phyloP scores from a whole-genome alignment of 768 basidiomycete genomes.

The Chalciporus chontae region DNA sequence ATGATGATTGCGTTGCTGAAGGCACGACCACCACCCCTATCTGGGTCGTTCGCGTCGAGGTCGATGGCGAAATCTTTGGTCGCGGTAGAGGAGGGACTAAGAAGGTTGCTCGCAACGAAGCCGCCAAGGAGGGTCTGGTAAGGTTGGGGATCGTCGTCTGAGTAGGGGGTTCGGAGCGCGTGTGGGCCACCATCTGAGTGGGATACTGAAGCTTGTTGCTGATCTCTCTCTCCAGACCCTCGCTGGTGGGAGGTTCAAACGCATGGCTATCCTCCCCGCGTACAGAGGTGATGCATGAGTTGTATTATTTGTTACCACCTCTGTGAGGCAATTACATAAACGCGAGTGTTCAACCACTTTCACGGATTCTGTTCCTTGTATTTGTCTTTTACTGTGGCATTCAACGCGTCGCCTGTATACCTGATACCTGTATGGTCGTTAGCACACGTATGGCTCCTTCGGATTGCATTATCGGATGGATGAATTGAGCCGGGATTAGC shows the following conservation, averaged over 20 bases:
- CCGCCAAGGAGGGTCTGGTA: constrained; percentile 69
- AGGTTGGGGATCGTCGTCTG: constrained; percentile 54
- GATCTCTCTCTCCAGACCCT: constrained; percentile 57
- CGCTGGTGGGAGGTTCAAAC: constrained; percentile 40
- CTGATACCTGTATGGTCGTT: background rate
- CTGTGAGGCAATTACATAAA: background rate
- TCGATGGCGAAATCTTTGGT: constrained; percentile 59
- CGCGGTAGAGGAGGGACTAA: constrained; percentile 69
- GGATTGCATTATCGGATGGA: background rate
- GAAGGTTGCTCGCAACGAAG: constrained; percentile 77
- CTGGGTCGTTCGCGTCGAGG: constrained; percentile 65
- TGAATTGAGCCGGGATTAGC: constrained; percentile 4
- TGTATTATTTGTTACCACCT: background rate
- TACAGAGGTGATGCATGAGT: constrained; percentile 56
- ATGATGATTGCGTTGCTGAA: constrained; percentile 43
- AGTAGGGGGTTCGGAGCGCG: background rate
- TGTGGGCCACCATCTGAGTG: background rate
- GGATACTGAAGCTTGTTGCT: background rate
- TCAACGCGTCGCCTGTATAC: background rate
- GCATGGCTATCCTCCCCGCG: constrained; percentile 39
- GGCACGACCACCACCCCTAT: constrained; percentile 68
- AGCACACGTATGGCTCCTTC: background rate
- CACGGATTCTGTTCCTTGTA: background rate
- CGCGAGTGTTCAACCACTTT: constrained; percentile 1
- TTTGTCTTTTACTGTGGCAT: background rate